Evolutionary conservation across 164 flowering plant species (phyloP).

Genomic region (Protea cynaroides): DNA sequence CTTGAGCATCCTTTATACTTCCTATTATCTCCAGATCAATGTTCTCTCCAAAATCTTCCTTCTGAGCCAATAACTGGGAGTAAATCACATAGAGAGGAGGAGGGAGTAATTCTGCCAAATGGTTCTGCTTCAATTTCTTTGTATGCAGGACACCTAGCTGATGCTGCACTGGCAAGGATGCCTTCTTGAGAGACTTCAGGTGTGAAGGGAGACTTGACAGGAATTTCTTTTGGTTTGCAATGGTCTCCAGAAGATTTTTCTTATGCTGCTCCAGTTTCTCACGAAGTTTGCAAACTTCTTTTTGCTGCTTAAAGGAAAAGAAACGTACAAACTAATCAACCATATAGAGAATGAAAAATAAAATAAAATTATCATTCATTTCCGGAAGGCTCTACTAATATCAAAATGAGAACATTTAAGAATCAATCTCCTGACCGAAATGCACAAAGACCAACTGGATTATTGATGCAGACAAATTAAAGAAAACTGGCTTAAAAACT

Average conservation of each 20-base stretch:
- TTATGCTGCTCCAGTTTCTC: conserved; percentile 68
- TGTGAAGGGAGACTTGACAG: conserved; percentile 94
- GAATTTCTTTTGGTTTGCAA: conserved; percentile 81
- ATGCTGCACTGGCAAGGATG: conserved; percentile 90
- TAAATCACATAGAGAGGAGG: conserved; percentile 88
- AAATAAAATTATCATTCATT: not conserved
- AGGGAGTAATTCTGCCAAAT: conserved; percentile 84
- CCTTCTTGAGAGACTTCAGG: conserved; percentile 91
- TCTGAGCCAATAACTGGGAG: conserved; percentile 87
- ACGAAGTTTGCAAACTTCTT: conserved; percentile 73
- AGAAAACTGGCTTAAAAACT: too few relatives aligned
- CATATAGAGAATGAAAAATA: not conserved
- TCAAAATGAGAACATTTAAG: not conserved
- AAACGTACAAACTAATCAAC: not conserved
- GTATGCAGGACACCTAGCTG: conserved; percentile 79
- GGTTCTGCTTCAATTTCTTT: conserved; percentile 79
- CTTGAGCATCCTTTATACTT: conserved; percentile 87
- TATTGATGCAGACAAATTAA: too few relatives aligned
- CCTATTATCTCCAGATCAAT: conserved; percentile 86
- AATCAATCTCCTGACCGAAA: not conserved
- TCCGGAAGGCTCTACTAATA: not conserved
- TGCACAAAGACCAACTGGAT: too few relatives aligned
- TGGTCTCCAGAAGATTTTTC: conserved; percentile 64
- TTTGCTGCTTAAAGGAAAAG: conserved; percentile 48
- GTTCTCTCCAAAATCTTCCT: conserved; percentile 91